Evolutionary conservation across 176 grass and related monocot genomes (phyloP), one percentile per base, ranked within the genome.

Genomic region (Stipa capillata): DNA sequence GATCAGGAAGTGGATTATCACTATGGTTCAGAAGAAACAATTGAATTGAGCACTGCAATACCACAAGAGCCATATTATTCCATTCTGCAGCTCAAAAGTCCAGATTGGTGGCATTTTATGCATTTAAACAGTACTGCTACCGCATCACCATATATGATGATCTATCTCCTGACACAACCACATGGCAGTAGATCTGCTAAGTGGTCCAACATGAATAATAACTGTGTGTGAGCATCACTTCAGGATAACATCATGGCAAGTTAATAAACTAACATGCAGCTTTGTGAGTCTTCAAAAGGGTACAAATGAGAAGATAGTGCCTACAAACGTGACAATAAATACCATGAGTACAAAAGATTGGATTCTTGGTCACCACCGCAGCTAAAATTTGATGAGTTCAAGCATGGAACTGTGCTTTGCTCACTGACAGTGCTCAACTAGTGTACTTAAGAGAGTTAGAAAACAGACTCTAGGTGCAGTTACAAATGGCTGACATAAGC

Each of bases 251-350:
- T 24, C 29, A 77, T 64, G 54, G 44, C 20, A 89, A 85, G 11
- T 89, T 49, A 81, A 81, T 77, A 89, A 60, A 31, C 63, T 81
- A 76, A 80, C 62, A 71, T 71, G 82, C 37, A 56, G 54, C 33
- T 56, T 43, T 3, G 41, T 54, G 5, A 40, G 28, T 71, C 15
- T 28, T 24, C 8, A 82, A 53, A 75, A 67, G 25, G 21, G 60
- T 59, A 61, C 10, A 62, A 31, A 24, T 65, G 27, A 62, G 28
- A 88, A 76, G 2, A 12, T 20, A 6, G 8, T 49, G 54, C 47
- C 24, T 45, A 77, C 69, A 69, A 71, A 72, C 53, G 48, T 81
- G 63, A 62, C 54, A 76, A 71, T 64, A 69, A 89, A 85, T 63
- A 28, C 15, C 17, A 76, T 14, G 48, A 29, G 11, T 32, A 52